Evolutionary conservation across 345 rosid genomes (phyloP), one percentile per base, ranked within the genome.

Genomic region (Linum lewisii): DNA sequence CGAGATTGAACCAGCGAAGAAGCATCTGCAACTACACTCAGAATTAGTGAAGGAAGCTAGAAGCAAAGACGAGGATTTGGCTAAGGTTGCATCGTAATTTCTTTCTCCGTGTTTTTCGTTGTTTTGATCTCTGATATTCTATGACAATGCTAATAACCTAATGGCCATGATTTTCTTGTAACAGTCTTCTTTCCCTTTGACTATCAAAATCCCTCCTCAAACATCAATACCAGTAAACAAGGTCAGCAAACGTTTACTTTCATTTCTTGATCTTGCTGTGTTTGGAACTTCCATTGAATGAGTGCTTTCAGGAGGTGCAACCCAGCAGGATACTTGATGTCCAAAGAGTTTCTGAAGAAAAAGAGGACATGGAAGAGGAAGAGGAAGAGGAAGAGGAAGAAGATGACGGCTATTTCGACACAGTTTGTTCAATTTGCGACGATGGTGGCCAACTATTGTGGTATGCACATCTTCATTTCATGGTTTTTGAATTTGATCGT

Each of bases 391-490:
- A 21, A 9, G 57, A 14, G 22, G 57, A 54, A 6, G 26, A 54
- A 20, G 57, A 22, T 4, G 52, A 55, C 16, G 18, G 14, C 38
- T n/a, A 29, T 42, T 68, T 49, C 54, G 72, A 67, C 37, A 44
- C 29, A 21, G 72, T 62, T 61, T 68, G 72, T 26, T 66, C 62
- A 51, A 44, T 68, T 56, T 68, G 72, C 50, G 72, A 68, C 13
- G 42, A 62, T 45, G 72, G 72, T 51, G 72, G 72, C n/a, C 4
- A 56, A 4, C 11, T 68, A 29, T 60, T 68, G 62, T 47, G 66
- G 72, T 68, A 62, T 44, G 62, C 4, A 13, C 16, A 36, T 20
- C 24, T 25, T 16, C 22, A 21, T 1, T 20, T 5, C 15, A 36
- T 63, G 14, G 38, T 15, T 36, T 52, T 55, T 54, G 22, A 34